Evolutionary conservation across 768 basidiomycete genomes (phyloP), one percentile per base, ranked within the genome.

Genomic region (Trametes cinnabarina): DNA sequence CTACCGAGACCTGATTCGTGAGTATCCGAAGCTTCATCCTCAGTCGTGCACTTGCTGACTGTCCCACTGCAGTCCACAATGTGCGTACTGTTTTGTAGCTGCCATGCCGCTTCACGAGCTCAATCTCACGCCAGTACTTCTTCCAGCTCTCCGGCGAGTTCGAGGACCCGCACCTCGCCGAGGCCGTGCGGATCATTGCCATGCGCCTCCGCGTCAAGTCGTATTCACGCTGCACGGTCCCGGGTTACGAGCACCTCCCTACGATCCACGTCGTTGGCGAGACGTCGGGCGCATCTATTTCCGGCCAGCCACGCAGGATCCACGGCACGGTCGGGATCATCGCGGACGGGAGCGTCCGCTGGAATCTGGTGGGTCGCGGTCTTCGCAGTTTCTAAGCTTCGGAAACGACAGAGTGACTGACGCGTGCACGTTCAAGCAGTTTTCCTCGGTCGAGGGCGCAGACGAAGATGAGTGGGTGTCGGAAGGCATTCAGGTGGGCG

Each of bases 401-500:
- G 11, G 22, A 17, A 20, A 20, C 20, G n/a, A 3, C 23, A 8
- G 26, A 26, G 12, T 26, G 19, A 35, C 55, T 57, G 28, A 58
- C 43, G 23, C 28, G 30, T 11, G 42, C 20, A 15, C 9, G 19
- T 46, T 8, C n/a, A 47, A 22, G 43, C 51, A 71, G 70, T 48
- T 48, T 15, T 62, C 66, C 0, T 53, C 53, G 7, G 58, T 65
- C 20, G 71, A 72, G 11, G 72, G 75, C 17, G 64, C 66, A 10
- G 62, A 62, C 0, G 30, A 28, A 5, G 71, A 77, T 0, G 77
- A 82, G 59, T 84, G 83, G 83, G 71, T 73, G 3, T 80, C 75
- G 19, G 82, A 85, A 58, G 80, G 77, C 23, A 70, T 85, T 0
- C 83, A 85, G 58, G 66, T 84, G 12, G 84, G 84, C 15, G 77